A percentile compares a stretch with the other conserved stretches of the same genome.
Conservation (phyloP, 345 rosid species). For the Draba incana region DNA sequence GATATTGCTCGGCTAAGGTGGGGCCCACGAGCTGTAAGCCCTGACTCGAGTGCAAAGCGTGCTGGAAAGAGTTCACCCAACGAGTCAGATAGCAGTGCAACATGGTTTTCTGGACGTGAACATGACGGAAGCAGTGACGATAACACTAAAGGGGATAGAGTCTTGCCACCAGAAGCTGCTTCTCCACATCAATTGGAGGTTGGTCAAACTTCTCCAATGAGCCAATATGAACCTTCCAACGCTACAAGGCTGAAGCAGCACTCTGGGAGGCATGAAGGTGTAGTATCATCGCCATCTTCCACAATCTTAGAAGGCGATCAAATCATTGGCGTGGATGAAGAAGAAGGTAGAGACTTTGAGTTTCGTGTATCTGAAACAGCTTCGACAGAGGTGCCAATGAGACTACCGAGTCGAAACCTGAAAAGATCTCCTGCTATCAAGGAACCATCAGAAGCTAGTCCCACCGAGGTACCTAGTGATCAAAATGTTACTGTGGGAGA, state of each 20-base stretch:
- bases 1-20: conserved; percentile 71
- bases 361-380: conserved; percentile 44
- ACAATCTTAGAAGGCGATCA: conserved; percentile 46
- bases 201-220: conserved; percentile 42
- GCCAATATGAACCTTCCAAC: conserved; percentile 47
- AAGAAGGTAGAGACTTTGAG: conserved; percentile 29
- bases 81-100: conserved; percentile 66
- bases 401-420: conserved; percentile 45
- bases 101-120: conserved; percentile 91
- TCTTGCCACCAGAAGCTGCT: conserved; percentile 45
- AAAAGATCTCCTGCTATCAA: conserved; percentile 45
- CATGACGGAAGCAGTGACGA: conserved; percentile 64
- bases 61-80: conserved; percentile 62
- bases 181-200: conserved; percentile 46
- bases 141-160: conserved; percentile 49
- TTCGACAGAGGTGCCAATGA: conserved; percentile 42
- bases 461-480: conserved; percentile 33
- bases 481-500: conserved; percentile 42
- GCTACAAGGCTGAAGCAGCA: conserved; percentile 38
- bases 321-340: conserved; percentile 39
- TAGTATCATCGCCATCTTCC: conserved; percentile 40
- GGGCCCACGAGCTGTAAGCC: conserved; percentile 65
- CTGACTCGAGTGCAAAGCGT: conserved; percentile 53
- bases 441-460: conserved; percentile 36
- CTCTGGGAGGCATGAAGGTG: conserved; percentile 44